A percentile compares a stretch with the other conserved stretches of the same genome.
Evolutionary conservation across 2,329 filamentous ascomycete species (phyloP).

Genomic region (Sarocladium oryzae): DNA sequence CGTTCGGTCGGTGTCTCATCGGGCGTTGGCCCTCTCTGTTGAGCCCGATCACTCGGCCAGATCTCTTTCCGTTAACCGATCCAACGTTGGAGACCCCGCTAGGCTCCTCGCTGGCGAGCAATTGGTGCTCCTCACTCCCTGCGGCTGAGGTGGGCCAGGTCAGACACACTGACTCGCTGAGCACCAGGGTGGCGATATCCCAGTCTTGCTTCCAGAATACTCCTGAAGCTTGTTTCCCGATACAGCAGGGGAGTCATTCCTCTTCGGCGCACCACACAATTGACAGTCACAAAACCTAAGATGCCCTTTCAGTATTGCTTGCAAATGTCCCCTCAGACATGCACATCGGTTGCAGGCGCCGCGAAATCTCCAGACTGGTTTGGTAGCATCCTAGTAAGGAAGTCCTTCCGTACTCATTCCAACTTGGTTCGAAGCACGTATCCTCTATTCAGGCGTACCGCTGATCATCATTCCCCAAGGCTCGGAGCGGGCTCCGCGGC

Average conservation of each 20-base stretch:
- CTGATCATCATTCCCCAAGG: too few relatives aligned
- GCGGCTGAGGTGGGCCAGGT: constrained; percentile 7
- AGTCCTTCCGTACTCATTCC: too few relatives aligned
- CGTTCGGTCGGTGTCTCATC: constrained; percentile 1
- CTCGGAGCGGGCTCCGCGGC: too few relatives aligned
- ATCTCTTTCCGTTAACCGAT: constrained; percentile 6
- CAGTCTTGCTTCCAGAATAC: constrained; percentile 2
- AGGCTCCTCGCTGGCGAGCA: not conserved
- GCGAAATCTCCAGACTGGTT: too few relatives aligned
- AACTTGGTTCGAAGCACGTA: too few relatives aligned
- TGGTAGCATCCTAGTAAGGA: too few relatives aligned
- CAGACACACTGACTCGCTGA: constrained; percentile 1
- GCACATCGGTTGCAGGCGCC: too few relatives aligned
- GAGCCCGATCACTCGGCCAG: constrained; percentile 4
- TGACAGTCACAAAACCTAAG: too few relatives aligned
- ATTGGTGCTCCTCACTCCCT: not conserved
- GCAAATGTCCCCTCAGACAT: too few relatives aligned
- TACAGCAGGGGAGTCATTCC: not conserved
- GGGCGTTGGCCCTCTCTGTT: not conserved
- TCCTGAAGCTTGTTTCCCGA: constrained; percentile 8
- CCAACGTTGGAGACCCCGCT: constrained; percentile 3
- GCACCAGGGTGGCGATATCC: not conserved
- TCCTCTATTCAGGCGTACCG: too few relatives aligned
- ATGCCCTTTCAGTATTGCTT: too few relatives aligned
- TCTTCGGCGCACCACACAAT: too few relatives aligned